Evolutionary conservation across 2,329 filamentous ascomycete species (phyloP).

Genomic region (Paecilomyces formosus): DNA sequence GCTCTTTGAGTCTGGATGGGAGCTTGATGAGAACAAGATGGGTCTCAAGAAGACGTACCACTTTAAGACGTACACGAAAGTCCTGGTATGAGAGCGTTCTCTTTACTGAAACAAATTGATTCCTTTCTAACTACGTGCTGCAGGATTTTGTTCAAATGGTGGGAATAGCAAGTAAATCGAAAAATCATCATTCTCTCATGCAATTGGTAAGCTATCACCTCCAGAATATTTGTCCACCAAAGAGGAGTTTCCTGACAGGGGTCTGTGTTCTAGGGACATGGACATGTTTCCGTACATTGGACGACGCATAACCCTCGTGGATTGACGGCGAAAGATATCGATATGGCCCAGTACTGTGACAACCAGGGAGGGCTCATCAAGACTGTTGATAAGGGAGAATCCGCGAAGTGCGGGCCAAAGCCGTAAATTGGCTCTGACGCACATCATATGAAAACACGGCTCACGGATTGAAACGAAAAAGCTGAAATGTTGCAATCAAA

Average conservation of each 20-base stretch:
- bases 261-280: constrained; percentile 6
- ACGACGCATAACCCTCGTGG: constrained; percentile 14
- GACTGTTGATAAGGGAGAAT: constrained; percentile 8
- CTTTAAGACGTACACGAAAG: constrained; percentile 33
- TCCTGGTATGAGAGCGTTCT: constrained; percentile 17
- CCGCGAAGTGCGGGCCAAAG: constrained; percentile 1
- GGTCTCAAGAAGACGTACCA: constrained; percentile 31
- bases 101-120: not conserved
- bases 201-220: not conserved
- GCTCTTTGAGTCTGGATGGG: constrained; percentile 20
- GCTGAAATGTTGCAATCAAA: too few relatives aligned
- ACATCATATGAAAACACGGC: too few relatives aligned
- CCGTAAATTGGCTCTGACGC: not conserved
- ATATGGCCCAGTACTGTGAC: constrained; percentile 15
- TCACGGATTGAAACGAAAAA: too few relatives aligned
- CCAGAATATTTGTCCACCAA: not conserved
- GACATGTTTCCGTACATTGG: constrained; percentile 12
- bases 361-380: constrained; percentile 11
- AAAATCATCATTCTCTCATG: not conserved
- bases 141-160: not conserved
- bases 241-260: not conserved
- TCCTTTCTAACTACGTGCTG: not conserved
- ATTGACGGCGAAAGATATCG: constrained; percentile 11
- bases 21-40: constrained; percentile 23
- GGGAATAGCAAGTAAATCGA: not conserved